Percentiles rank a stretch among this genome's conserved stretches.
These are phyloP conservation scores for Leishmania major DNA, from an alignment of 208 protist genomes.

Conservation along the genomic window DNA sequence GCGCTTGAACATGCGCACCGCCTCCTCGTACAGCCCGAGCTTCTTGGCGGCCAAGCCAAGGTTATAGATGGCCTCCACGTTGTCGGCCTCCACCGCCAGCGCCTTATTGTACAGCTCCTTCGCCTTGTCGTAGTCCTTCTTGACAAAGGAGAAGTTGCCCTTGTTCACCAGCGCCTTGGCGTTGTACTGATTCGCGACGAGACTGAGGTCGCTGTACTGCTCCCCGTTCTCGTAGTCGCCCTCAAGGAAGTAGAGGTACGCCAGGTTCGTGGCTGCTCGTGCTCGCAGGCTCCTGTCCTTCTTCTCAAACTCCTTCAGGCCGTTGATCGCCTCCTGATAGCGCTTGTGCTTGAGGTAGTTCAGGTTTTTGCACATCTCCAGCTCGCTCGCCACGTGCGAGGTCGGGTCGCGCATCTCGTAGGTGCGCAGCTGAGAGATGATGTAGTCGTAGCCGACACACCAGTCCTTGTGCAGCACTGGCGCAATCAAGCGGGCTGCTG, in stretches of 20 bases:
- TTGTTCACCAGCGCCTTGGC: constrained; percentile 97
- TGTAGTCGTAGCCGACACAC: constrained; percentile 94
- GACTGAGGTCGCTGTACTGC: constrained; percentile 95
- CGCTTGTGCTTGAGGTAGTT: constrained; percentile 95
- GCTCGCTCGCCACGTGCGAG: constrained; percentile 91
- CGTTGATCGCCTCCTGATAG: constrained; percentile 93
- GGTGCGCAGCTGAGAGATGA: constrained; percentile 92
- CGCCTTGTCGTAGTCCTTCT: constrained; percentile 90
- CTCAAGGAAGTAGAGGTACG: constrained; percentile 98
- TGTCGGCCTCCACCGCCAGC: constrained; percentile 96
- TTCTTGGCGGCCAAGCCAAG: constrained; percentile 93
- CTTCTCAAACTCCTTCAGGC: constrained; percentile 96
- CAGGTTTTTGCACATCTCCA: constrained; percentile 96
- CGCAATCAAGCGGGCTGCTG: constrained; percentile 94
- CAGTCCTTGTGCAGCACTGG: constrained; percentile 94
- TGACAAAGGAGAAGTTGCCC: constrained; percentile 95
- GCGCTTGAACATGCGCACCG: constrained; percentile 95
- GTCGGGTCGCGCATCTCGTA: constrained; percentile 90
- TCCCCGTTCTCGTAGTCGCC: constrained; percentile 95
- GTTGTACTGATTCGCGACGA: constrained; percentile 96
- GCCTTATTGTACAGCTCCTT: constrained; percentile 95
- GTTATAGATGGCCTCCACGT: constrained; percentile 98
- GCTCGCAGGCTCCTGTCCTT: constrained; percentile 92
- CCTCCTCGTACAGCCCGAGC: constrained; percentile 91
- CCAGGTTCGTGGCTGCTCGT: constrained; percentile 96